Conservation (phyloP, 768 basidiomycete species). For the Glaciozyma antarctica region DNA sequence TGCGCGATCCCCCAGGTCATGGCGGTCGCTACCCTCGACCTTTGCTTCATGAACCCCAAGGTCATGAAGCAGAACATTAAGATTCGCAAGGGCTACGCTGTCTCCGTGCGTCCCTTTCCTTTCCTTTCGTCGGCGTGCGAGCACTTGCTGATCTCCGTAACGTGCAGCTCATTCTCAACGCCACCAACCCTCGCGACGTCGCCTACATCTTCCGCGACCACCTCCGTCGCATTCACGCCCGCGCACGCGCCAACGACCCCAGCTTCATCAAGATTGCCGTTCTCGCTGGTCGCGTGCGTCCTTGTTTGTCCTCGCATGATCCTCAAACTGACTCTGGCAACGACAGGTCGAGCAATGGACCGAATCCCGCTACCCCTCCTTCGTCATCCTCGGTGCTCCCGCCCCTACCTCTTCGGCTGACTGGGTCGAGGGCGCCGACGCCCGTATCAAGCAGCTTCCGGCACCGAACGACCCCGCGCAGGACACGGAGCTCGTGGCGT, state of each 20-base stretch:
- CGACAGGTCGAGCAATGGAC: constrained; percentile 79
- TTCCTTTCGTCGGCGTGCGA: background rate
- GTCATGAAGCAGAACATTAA: constrained; percentile 86
- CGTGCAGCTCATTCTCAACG: constrained; percentile 73
- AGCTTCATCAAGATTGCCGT: constrained; percentile 73
- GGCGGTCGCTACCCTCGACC: constrained; percentile 85
- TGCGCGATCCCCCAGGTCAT: constrained; percentile 88
- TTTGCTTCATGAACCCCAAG: constrained; percentile 84
- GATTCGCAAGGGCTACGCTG: constrained; percentile 85
- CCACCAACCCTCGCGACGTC: constrained; percentile 86
- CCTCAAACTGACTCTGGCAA: background rate
- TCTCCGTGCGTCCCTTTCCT: constrained; percentile 49
- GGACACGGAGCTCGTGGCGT: constrained; percentile 9
- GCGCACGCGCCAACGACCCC: constrained; percentile 69
- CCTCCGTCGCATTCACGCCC: constrained; percentile 70
- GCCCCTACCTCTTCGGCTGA: constrained; percentile 16
- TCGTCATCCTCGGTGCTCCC: constrained; percentile 45
- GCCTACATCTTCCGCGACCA: constrained; percentile 77
- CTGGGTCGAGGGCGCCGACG: constrained; percentile 24
- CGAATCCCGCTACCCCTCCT: constrained; percentile 87
- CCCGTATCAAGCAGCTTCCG: constrained; percentile 26
- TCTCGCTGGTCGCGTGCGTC: constrained; percentile 66
- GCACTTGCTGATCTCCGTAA: background rate
- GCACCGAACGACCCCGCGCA: constrained; percentile 6
- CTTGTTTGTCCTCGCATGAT: background rate